phyloP scores from a whole-genome alignment of 2,329 filamentous ascomycete genomes.

The Aureobasidium vineae region DNA sequence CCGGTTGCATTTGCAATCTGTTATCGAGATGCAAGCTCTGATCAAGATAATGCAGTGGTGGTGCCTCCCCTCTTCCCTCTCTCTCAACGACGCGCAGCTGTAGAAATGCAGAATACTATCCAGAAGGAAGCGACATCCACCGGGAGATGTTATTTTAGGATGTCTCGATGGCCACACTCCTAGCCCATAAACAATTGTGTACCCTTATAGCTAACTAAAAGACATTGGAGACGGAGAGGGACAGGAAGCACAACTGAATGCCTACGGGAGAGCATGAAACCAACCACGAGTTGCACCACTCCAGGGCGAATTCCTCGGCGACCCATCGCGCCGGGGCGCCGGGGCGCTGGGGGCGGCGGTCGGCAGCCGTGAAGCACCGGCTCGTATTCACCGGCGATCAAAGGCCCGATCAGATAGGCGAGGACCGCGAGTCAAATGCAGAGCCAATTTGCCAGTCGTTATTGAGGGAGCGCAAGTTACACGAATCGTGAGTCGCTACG shows the following conservation, averaged over 20 bases:
- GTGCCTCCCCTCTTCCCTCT: no score
- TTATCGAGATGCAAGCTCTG: background rate
- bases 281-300: conserved; percentile 1
- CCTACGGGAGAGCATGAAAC: background rate
- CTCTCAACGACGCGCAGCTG: no score
- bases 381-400: background rate
- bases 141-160: no score
- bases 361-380: conserved; percentile 7
- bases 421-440: conserved; percentile 2
- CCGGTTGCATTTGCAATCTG: conserved; percentile 3
- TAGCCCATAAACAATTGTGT: no score
- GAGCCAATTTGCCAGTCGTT: conserved; percentile 12
- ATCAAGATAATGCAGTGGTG: no score
- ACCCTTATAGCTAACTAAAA: no score
- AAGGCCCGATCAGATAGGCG: conserved; percentile 19
- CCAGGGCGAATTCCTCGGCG: background rate
- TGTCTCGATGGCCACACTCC: no score
- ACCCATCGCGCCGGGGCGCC: background rate
- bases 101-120: no score
- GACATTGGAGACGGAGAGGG: no score
- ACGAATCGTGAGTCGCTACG: conserved; percentile 2
- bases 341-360: conserved; percentile 5
- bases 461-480: background rate
- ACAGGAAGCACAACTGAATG: background rate
- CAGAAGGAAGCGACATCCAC: no score